phyloP scores from a whole-genome alignment of 495 filamentous ascomycete species.

The Aspergillus avenaceus region DNA sequence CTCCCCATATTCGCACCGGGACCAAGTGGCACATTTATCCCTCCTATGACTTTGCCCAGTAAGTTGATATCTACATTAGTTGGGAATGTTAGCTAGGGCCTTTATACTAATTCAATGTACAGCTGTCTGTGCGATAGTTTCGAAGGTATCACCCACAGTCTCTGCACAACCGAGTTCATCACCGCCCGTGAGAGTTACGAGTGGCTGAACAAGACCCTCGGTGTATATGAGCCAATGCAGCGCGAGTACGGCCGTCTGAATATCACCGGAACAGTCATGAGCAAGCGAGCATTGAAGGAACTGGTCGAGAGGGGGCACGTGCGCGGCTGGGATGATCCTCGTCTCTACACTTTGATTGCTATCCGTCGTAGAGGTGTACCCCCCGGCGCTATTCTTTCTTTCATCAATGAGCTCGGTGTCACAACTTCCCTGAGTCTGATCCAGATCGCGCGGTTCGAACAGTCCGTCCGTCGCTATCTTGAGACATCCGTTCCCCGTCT shows the following conservation, averaged over 20 bases:
- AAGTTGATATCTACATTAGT: conserved; percentile 29
- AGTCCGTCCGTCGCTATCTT: conserved; percentile 73
- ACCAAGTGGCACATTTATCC: conserved; percentile 81
- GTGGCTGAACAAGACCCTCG: conserved; percentile 75
- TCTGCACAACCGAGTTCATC: conserved; percentile 86
- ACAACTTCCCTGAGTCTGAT: conserved; percentile 72
- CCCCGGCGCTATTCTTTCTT: conserved; percentile 79
- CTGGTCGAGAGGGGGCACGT: conserved; percentile 71
- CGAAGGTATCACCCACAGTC: conserved; percentile 81
- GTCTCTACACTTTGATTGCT: conserved; percentile 84
- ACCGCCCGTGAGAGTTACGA: conserved; percentile 76
- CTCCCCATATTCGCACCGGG: conserved; percentile 68
- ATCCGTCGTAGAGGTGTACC: conserved; percentile 79
- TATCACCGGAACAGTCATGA: conserved; percentile 74
- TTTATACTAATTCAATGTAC: conserved; percentile 4
- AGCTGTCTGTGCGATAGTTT: conserved; percentile 72
- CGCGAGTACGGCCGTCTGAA: conserved; percentile 72
- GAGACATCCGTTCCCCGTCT: conserved; percentile 80
- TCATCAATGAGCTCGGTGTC: conserved; percentile 85
- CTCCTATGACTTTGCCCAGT: conserved; percentile 89
- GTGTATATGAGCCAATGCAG: conserved; percentile 82
- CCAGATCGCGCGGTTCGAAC: conserved; percentile 70
- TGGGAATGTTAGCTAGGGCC: no score
- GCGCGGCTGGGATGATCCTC: conserved; percentile 82
- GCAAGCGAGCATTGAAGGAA: conserved; percentile 76